Evolutionary conservation across 805 yeast genomes (phyloP).

Genomic region (Starmerella potacharoeniae): DNA sequence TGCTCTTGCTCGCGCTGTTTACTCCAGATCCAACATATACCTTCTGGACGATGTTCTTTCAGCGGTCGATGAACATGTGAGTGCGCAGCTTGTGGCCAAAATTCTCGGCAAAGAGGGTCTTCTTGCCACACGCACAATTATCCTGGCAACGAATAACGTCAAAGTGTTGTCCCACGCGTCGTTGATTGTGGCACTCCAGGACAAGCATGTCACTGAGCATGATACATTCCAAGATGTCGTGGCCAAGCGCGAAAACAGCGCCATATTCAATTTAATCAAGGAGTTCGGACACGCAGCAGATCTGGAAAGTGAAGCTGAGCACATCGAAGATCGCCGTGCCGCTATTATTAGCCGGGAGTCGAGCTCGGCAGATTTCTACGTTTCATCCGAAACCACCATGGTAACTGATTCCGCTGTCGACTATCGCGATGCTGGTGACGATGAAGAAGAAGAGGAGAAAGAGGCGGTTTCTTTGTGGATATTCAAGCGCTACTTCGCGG

Average conservation of each 20-base stretch:
- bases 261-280: constrained; percentile 19
- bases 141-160: constrained; percentile 73
- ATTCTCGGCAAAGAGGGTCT: constrained; percentile 67
- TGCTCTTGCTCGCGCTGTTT: constrained; percentile 90
- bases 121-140: constrained; percentile 54
- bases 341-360: constrained; percentile 31
- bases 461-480: constrained; percentile 18
- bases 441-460: constrained; percentile 24
- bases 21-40: constrained; percentile 85
- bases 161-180: constrained; percentile 65
- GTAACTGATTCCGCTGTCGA: background rate
- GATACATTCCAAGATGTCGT: constrained; percentile 52
- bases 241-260: constrained; percentile 19
- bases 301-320: constrained; percentile 58
- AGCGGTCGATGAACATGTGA: constrained; percentile 97
- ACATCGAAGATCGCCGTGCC: constrained; percentile 61
- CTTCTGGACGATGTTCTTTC: constrained; percentile 84
- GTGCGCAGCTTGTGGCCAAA: constrained; percentile 67
- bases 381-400: background rate
- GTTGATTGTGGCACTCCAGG: constrained; percentile 50
- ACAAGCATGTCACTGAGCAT: constrained; percentile 34
- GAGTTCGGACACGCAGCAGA: constrained; percentile 59
- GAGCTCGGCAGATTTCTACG: constrained; percentile 5
- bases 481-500: constrained; percentile 22
- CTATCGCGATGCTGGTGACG: constrained; percentile 22